Evolutionary conservation across 345 rosid species (phyloP).

Genomic region (Hibiscus trionum): DNA sequence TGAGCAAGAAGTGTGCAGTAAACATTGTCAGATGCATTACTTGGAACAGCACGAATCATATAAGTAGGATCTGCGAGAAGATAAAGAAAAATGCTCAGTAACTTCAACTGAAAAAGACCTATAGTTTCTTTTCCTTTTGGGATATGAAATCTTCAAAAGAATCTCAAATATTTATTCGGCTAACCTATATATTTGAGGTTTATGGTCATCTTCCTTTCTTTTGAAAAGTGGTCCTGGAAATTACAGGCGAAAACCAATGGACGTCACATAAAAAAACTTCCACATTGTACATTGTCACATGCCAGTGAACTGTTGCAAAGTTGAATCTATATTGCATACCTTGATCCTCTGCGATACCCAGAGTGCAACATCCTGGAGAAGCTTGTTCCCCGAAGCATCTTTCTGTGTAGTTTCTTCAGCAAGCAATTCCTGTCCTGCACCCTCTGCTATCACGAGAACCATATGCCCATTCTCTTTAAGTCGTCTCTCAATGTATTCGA

Average conservation of each 20-base stretch:
- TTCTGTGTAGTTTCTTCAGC: constrained; percentile 32
- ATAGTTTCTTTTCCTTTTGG: background rate
- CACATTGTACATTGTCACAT: background rate
- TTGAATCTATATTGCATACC: constrained; percentile 23
- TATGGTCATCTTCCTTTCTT: constrained; percentile 41
- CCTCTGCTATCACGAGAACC: constrained; percentile 85
- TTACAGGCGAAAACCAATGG: background rate
- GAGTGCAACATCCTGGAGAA: constrained; percentile 69
- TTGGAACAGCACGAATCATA: constrained; percentile 82
- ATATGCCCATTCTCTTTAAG: constrained; percentile 70
- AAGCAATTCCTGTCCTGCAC: constrained; percentile 71
- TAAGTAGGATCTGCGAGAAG: constrained; percentile 64
- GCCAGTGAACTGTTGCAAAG: background rate
- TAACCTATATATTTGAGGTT: constrained; percentile 76
- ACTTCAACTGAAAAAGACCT: background rate
- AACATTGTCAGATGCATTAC: constrained; percentile 84
- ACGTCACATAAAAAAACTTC: background rate
- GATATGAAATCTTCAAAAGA: background rate
- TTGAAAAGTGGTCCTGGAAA: constrained; percentile 55
- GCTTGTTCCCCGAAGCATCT: constrained; percentile 86
- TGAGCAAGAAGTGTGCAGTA: constrained; percentile 91
- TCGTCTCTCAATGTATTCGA: constrained; percentile 52
- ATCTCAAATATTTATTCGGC: constrained; percentile 4
- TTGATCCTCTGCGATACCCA: constrained; percentile 62
- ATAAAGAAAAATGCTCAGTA: background rate